Conservation (phyloP, 2,329 filamentous ascomycete species). For the Claviceps purpurea region DNA sequence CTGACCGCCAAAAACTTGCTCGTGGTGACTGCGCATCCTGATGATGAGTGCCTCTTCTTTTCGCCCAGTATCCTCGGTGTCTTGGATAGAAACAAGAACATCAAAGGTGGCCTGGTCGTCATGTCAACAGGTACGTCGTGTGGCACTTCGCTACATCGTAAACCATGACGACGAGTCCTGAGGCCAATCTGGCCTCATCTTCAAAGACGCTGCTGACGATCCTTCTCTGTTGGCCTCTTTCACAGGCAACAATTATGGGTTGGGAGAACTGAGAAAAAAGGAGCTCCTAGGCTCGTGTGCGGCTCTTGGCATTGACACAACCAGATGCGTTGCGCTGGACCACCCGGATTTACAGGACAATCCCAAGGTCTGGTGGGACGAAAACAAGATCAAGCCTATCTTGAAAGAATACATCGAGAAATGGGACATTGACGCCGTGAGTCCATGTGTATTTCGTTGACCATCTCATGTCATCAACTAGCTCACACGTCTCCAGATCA, state of each 20-base stretch:
- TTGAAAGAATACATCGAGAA: constrained; percentile 20
- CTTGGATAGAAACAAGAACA: constrained; percentile 14
- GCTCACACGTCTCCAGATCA: constrained; percentile 14
- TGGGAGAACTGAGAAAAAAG: constrained; percentile 14
- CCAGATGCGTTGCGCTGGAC: constrained; percentile 19
- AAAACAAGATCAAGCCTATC: constrained; percentile 17
- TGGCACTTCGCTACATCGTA: too few species aligned
- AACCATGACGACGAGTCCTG: too few species aligned
- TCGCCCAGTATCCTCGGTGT: constrained; percentile 18
- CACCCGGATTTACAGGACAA: constrained; percentile 23
- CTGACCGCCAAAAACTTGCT: constrained; percentile 21
- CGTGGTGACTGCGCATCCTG: constrained; percentile 25
- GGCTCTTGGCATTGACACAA: constrained; percentile 15
- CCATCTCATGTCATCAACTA: background rate
- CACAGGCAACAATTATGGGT: constrained; percentile 18
- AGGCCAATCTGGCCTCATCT: background rate
- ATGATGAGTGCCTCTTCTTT: constrained; percentile 26
- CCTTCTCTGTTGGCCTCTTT: background rate
- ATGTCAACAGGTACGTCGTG: constrained; percentile 18
- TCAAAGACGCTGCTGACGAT: background rate
- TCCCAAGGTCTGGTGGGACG: constrained; percentile 24
- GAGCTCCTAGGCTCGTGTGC: constrained; percentile 18
- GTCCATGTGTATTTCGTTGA: constrained; percentile 1
- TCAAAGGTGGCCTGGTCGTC: constrained; percentile 15
- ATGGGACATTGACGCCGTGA: constrained; percentile 24